Conservation (phyloP, 2,329 filamentous ascomycete genomes). For the Teratosphaeria nubilosa region DNA sequence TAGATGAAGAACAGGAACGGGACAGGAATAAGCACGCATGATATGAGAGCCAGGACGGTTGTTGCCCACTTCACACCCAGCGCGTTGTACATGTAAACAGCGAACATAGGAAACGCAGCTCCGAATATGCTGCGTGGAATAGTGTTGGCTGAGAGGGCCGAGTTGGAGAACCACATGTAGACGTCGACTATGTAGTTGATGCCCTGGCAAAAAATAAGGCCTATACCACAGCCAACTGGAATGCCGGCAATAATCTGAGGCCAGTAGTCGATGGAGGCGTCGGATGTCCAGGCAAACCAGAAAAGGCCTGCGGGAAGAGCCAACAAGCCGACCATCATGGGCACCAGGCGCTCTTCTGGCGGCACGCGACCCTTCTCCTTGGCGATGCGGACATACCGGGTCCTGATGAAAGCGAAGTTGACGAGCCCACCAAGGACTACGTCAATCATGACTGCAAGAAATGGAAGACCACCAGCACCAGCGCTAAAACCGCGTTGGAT, state of each 20-base stretch:
- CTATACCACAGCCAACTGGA: constrained; percentile 31
- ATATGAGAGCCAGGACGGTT: constrained; percentile 25
- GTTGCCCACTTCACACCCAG: constrained; percentile 27
- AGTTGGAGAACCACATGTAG: constrained; percentile 29
- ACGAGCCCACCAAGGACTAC: not conserved
- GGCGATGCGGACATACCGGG: constrained; percentile 3
- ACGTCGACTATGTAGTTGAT: constrained; percentile 36
- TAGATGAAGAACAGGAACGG: constrained; percentile 23
- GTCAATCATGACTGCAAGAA: constrained; percentile 12
- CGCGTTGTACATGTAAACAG: constrained; percentile 24
- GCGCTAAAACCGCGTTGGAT: constrained; percentile 25
- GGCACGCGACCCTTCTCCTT: constrained; percentile 6
- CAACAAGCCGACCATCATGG: constrained; percentile 42
- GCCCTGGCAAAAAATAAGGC: constrained; percentile 37
- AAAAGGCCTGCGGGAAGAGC: constrained; percentile 40
- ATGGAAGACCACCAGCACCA: constrained; percentile 33
- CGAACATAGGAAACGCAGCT: constrained; percentile 27
- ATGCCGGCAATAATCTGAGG: constrained; percentile 33
- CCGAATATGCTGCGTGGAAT: constrained; percentile 27
- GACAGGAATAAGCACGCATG: constrained; percentile 19
- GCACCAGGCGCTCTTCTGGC: constrained; percentile 37
- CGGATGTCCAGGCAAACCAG: constrained; percentile 45
- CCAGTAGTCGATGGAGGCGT: constrained; percentile 31
- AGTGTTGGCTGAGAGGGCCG: constrained; percentile 25
- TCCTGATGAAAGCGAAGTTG: constrained; percentile 3